Percentiles rank a stretch among this genome's conserved stretches.
These are phyloP conservation scores for Nakazawaea ernobii DNA, from an alignment of 805 yeast genomes.

Conservation along the genomic window DNA sequence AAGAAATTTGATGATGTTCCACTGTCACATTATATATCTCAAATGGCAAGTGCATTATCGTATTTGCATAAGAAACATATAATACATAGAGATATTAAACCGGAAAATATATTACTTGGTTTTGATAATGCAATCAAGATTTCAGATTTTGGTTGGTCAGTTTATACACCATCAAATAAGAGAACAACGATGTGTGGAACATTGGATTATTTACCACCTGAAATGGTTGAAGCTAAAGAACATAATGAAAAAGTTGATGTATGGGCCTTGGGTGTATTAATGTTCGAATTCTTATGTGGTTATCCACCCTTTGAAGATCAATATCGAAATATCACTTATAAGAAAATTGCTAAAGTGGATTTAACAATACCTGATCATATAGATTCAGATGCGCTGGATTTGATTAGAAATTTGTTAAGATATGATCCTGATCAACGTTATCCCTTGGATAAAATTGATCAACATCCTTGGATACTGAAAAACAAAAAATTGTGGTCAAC, in stretches of 20 bases:
- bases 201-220: conserved; percentile 91
- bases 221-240: conserved; percentile 78
- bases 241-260: conserved; percentile 78
- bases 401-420: conserved; percentile 57
- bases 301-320: conserved; percentile 89
- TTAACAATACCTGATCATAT: conserved; percentile 66
- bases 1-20: conserved; percentile 66
- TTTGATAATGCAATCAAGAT: conserved; percentile 72
- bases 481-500: conserved; percentile 57
- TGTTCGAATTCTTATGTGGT: conserved; percentile 84
- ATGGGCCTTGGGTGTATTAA: conserved; percentile 88
- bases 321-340: conserved; percentile 71
- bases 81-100: conserved; percentile 90
- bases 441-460: conserved; percentile 50
- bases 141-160: conserved; percentile 97
- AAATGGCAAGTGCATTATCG: conserved; percentile 72
- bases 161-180: conserved; percentile 50
- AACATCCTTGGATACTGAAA: conserved; percentile 80
- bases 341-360: conserved; percentile 74
- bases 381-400: conserved; percentile 69
- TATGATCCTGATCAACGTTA: conserved; percentile 67
- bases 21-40: conserved; percentile 77
- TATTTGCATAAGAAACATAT: conserved; percentile 77
- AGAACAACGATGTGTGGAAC: conserved; percentile 92
- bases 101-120: conserved; percentile 83